phyloP scores from a whole-genome alignment of 805 yeast species.

The Suhomyces xylopsoci region DNA sequence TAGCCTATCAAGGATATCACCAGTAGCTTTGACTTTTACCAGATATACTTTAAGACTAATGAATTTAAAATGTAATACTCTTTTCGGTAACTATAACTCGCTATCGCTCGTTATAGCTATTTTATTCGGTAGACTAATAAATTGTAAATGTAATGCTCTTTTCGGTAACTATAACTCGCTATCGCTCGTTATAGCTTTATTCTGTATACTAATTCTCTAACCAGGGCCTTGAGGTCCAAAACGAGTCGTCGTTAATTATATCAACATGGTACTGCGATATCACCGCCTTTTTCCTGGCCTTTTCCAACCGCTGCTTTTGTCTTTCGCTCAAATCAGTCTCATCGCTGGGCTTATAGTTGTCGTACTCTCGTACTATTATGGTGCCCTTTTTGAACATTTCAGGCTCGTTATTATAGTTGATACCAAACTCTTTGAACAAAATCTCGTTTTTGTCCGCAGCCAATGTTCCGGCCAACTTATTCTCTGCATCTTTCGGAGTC shows the following conservation, averaged over 20 bases:
- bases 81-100: too few species aligned
- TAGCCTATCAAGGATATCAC: too few species aligned
- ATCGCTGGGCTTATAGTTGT: conserved; percentile 13
- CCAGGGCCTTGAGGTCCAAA: conserved; percentile 55
- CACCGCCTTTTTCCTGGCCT: conserved; percentile 46
- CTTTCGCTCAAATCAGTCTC: conserved; percentile 29
- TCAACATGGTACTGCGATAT: conserved; percentile 54
- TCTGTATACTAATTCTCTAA: conserved; percentile 6
- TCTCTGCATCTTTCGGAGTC: conserved; percentile 79
- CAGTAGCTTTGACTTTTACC: too few species aligned
- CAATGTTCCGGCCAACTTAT: conserved; percentile 69
- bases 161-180: too few species aligned
- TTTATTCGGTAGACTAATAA: too few species aligned
- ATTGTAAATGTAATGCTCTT: too few species aligned
- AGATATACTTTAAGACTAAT: too few species aligned
- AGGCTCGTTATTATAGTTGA: conserved; percentile 88
- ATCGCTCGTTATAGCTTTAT: too few species aligned
- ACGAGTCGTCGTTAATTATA: conserved; percentile 52
- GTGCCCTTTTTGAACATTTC: conserved; percentile 89
- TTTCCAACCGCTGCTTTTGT: conserved; percentile 49
- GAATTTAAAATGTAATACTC: too few species aligned
- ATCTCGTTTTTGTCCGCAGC: conserved; percentile 88
- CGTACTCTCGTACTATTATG: conserved; percentile 49
- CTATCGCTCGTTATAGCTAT: too few species aligned
- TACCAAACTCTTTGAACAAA: conserved; percentile 68